phyloP scores from a whole-genome alignment of 257 asterid species.

The Schizonepeta tenuifolia region DNA sequence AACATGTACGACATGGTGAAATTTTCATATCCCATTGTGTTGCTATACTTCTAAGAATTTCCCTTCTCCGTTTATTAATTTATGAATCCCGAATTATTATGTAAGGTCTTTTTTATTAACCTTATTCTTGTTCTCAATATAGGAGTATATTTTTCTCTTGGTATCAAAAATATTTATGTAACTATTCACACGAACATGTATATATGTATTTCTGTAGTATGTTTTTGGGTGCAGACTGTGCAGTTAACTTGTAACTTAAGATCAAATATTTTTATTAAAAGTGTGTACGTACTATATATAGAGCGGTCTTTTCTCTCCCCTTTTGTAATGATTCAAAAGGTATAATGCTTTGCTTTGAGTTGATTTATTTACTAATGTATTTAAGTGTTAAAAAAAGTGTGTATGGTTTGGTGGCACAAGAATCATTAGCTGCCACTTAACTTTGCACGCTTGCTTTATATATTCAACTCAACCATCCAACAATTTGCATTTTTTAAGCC shows the following conservation, averaged over 20 bases:
- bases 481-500: not conserved
- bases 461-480: constrained; percentile 23
- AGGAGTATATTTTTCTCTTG: too few relatives aligned
- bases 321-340: not conserved
- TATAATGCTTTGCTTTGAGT: too few relatives aligned
- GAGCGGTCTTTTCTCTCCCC: not conserved
- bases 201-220: too few relatives aligned
- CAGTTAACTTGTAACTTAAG: not conserved
- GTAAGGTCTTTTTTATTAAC: too few relatives aligned
- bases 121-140: too few relatives aligned
- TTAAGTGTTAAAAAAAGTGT: constrained; percentile 4
- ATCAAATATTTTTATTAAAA: not conserved
- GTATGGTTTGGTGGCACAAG: constrained; percentile 36
- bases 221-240: not conserved
- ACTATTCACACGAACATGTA: too few relatives aligned
- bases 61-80: too few relatives aligned
- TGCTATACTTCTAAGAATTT: too few relatives aligned
- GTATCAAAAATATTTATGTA: too few relatives aligned
- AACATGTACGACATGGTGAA: too few relatives aligned
- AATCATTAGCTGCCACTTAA: constrained; percentile 48
- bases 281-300: not conserved
- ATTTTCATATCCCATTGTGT: too few relatives aligned
- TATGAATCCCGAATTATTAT: too few relatives aligned
- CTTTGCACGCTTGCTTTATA: constrained; percentile 51
- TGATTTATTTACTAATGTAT: not conserved